phyloP scores from a whole-genome alignment of 495 filamentous ascomycete genomes.

The Xylaria longipes region DNA sequence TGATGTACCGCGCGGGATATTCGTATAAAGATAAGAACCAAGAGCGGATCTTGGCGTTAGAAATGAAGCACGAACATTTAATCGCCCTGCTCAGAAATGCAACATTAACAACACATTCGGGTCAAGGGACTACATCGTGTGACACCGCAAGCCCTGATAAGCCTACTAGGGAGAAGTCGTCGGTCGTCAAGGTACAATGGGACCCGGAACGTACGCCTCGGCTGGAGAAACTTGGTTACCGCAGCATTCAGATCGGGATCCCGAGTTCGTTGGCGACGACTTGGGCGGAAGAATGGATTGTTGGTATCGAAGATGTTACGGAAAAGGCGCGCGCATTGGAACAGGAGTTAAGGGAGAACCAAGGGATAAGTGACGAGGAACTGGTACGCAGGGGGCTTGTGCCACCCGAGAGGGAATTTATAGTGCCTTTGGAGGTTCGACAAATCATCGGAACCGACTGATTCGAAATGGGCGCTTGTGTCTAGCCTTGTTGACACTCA shows the following conservation, averaged over 20 bases:
- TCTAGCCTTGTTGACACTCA: background rate
- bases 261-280: slow-evolving; percentile 45
- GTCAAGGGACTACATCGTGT: background rate
- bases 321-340: slow-evolving; percentile 55
- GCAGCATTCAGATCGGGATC: slow-evolving; percentile 69
- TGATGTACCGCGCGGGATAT: slow-evolving; percentile 67
- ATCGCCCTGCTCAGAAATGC: slow-evolving; percentile 3
- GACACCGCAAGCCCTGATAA: background rate
- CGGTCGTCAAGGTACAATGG: slow-evolving; percentile 64
- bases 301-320: slow-evolving; percentile 65
- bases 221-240: slow-evolving; percentile 50
- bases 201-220: slow-evolving; percentile 61
- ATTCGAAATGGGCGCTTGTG: background rate
- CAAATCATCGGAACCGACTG: background rate
- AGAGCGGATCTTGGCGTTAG: slow-evolving; percentile 60
- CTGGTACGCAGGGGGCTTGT: background rate
- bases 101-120: background rate
- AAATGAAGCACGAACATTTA: slow-evolving; percentile 44
- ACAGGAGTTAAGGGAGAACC: slow-evolving; percentile 49
- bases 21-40: slow-evolving; percentile 56
- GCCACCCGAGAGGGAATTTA: background rate
- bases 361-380: slow-evolving; percentile 39
- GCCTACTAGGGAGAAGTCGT: slow-evolving; percentile 37
- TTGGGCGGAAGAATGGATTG: slow-evolving; percentile 61
- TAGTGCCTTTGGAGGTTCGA: background rate